Base-by-base conservation (phyloP, 2,329 filamentous ascomycete genomes). In the Chalaropsis ovoidea region DNA sequence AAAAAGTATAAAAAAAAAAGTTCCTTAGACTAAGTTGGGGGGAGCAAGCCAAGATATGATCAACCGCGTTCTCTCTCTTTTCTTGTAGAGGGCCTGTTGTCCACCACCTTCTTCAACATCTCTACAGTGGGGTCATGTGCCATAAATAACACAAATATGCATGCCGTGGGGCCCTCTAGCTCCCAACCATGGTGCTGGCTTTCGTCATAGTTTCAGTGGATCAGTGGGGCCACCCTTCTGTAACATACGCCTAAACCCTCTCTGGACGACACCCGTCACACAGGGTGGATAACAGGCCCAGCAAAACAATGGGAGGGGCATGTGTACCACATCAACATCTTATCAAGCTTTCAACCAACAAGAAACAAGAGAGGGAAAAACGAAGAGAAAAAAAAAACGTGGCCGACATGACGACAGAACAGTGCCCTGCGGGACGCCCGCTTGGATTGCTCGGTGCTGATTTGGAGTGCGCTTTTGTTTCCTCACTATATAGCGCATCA, bases 141-240 rank as follows among this genome's bases (percentile, higher is more conserved):
- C 35, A 39, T 39, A 39, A 39, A 39, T 39, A 39, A 39, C 35
- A 39, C 35, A 58, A 58, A 58, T 39, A 17, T 58, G 24, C 6
- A 39, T 15, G 47, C 15, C 47, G 47, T 2, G 47, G 47, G 47
- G 47, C 24, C 11, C 15, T 24, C 47, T 13, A 19, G 17, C 47
- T 17, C 19, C 47, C 13, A 49, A 19, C 19, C n/a, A n/a, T n/a
- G 47, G n/a, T 15, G 24, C 47, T 52, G 19, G 24, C 24, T 27
- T 52, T 52, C 47, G 47, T 52, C 47, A 52, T 52, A 52, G 47
- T 15, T 39, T 39, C 47, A 52, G 47, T 52, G 47, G 24, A 52
- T 58, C 54, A 39, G 54, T 58, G 54, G 54, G 54, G 54, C 47
- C 24, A 35, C 54, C 54, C 52, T 35, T 58, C 54, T 58, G 54